Evolutionary conservation across 768 basidiomycete genomes (phyloP), one percentile per base, ranked within the genome.

Genomic region (Leccinum barrowsii): DNA sequence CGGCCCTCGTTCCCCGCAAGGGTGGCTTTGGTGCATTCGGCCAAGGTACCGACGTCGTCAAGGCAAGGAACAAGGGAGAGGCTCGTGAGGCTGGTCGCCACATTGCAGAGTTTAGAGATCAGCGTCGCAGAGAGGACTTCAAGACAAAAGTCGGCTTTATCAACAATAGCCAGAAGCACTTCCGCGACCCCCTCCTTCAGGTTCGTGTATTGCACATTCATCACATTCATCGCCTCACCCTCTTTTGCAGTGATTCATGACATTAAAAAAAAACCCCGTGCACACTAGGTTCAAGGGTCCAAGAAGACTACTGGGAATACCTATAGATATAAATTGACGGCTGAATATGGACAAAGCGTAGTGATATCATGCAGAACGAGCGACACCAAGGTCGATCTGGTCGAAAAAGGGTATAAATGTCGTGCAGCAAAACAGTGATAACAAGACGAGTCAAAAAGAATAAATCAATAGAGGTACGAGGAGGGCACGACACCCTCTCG

Each of bases 31-130:
- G 95, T 24, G 92, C 92, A 2, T 94, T 80, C 67, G 95, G 95
- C 2, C 75, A 75, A 10, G 94, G 92, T 1, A 86, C 82, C 7
- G 84, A 92, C 32, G 89, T 94, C 10, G 82, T 98, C 60, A 92
- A 88, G 71, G 96, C 94, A 21, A 81, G 93, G 53, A 98, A 98
- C 76, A 82, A 81, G n/a, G 97, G 97, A 2, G 96, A 98, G 76
- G 97, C 97, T 13, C 83, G 83, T 63, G 89, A 98, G 73, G 96
- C 96, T 21, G 92, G 88, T 13, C 82, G 92, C 49, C 92, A 95
- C 73, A 82, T 92, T 1, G 79, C 85, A 55, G 89, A 94, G 67
- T 90, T 89, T 76, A 80, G 89, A 61, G 95, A 97, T 69, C 85
- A 90, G 70, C 83, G 78, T 65, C 78, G 84, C 52, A 81, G 83